These are phyloP conservation scores for Aphanomyces astaci DNA, from an alignment of 352 stramenopile species.

Conservation along the genomic window DNA sequence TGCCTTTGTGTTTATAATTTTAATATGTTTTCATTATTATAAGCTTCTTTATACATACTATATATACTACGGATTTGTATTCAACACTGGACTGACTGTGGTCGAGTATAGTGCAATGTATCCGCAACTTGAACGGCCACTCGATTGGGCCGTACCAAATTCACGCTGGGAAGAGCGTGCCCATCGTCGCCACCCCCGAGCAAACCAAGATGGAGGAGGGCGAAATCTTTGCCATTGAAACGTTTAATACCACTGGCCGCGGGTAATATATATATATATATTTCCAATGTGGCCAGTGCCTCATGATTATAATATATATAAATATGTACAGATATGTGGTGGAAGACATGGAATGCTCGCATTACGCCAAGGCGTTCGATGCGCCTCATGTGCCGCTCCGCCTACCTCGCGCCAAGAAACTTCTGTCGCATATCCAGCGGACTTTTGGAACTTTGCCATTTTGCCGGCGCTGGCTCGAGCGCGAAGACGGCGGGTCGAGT, in stretches of 20 bases:
- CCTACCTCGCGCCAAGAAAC: constrained; percentile 87
- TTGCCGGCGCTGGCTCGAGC: constrained; percentile 95
- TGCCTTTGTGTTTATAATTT: too few relatives aligned
- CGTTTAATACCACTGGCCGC: constrained; percentile 87
- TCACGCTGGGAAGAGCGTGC: constrained; percentile 94
- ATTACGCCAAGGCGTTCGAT: constrained; percentile 97
- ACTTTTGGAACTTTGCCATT: constrained; percentile 99
- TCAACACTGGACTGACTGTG: too few relatives aligned
- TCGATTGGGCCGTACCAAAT: constrained; percentile 97
- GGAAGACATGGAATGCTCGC: constrained; percentile 93
- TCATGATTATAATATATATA: neutral
- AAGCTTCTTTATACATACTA: too few relatives aligned
- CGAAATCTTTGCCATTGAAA: constrained; percentile 97
- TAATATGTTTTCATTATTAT: too few relatives aligned
- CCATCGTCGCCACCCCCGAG: constrained; percentile 91
- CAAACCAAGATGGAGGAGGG: constrained; percentile 96
- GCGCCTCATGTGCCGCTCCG: constrained; percentile 91
- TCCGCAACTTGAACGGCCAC: constrained; percentile 98
- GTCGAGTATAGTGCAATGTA: constrained; percentile 69
- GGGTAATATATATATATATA: constrained; percentile 56
- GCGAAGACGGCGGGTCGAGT: constrained; percentile 93
- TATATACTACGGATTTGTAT: too few relatives aligned
- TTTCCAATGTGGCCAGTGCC: constrained; percentile 7
- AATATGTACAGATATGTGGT: constrained; percentile 65
- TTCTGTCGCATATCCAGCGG: constrained; percentile 96